A percentile compares a stretch with the other conserved stretches of the same genome.
phyloP scores from a whole-genome alignment of 139 green algal genomes.

The Haematococcus sp. region DNA sequence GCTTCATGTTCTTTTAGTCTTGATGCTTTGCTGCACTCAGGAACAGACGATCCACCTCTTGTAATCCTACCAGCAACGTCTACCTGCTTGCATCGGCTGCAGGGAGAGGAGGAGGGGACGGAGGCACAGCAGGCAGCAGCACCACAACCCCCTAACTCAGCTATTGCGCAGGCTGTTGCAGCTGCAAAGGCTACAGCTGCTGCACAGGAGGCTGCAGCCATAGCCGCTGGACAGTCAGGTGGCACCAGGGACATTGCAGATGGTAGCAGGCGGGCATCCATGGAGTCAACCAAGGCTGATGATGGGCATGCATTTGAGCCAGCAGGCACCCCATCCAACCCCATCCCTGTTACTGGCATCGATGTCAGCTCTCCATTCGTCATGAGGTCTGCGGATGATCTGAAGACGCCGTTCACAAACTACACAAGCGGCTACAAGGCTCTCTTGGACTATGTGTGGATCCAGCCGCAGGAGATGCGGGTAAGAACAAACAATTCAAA shows the following conservation, averaged over 20 bases:
- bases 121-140: constrained; percentile 15
- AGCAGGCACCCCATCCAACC: not conserved
- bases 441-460: constrained; percentile 82
- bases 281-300: not conserved
- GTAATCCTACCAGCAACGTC: not conserved
- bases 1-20: too few species aligned
- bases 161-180: constrained; percentile 6
- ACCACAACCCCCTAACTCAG: constrained; percentile 9
- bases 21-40: too few species aligned
- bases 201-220: not conserved
- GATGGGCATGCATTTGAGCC: constrained; percentile 39
- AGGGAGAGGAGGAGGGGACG: constrained; percentile 31
- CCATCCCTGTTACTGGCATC: constrained; percentile 39
- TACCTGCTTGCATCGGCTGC: not conserved
- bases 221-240: not conserved
- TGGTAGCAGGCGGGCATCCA: not conserved
- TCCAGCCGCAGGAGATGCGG: constrained; percentile 9
- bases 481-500: constrained; percentile 9
- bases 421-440: constrained; percentile 82
- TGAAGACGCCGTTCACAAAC: constrained; percentile 79
- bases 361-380: constrained; percentile 54
- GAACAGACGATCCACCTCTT: too few species aligned
- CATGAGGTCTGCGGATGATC: constrained; percentile 53
- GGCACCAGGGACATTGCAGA: not conserved
- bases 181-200: constrained; percentile 21